Evolutionary conservation across 768 basidiomycete genomes (phyloP).

Genomic region (Zangia roseola): DNA sequence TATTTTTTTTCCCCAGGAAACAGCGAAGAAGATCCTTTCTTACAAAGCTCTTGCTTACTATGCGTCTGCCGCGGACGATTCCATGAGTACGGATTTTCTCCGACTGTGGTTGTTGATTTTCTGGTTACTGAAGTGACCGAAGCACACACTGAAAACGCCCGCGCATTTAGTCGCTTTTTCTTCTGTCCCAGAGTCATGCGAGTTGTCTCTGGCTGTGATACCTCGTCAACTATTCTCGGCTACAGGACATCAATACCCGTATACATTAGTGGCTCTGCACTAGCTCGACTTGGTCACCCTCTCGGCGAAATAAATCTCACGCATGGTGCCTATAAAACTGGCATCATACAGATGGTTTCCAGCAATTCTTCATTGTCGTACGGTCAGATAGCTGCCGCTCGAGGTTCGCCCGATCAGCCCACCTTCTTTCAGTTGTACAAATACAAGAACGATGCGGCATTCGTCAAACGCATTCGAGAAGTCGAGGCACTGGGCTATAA

Average conservation of each 20-base stretch:
- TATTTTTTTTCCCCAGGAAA: constrained; percentile 41
- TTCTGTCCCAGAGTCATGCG: constrained; percentile 83
- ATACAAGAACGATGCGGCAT: constrained; percentile 61
- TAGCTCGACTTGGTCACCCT: constrained; percentile 86
- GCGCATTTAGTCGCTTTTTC: constrained; percentile 81
- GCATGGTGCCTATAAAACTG: constrained; percentile 58
- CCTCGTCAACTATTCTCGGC: constrained; percentile 76
- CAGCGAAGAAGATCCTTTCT: constrained; percentile 70
- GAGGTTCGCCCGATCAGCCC: constrained; percentile 53
- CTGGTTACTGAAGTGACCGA: constrained; percentile 12
- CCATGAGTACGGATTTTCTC: constrained; percentile 52
- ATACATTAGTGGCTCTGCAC: constrained; percentile 80
- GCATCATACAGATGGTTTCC: constrained; percentile 85
- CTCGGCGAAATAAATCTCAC: constrained; percentile 86
- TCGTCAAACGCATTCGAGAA: constrained; percentile 67
- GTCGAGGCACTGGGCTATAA: constrained; percentile 76
- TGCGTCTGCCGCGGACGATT: constrained; percentile 83
- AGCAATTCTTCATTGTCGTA: constrained; percentile 72
- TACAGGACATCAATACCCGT: constrained; percentile 72
- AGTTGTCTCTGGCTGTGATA: constrained; percentile 58
- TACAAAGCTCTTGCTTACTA: constrained; percentile 83
- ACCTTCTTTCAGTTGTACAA: constrained; percentile 90
- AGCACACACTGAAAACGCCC: constrained; percentile 68
- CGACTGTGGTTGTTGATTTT: too few relatives aligned
- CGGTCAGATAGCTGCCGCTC: constrained; percentile 57